phyloP scores from a whole-genome alignment of 192 early-diverging fungal genomes.

The Coemansia brasiliensis region DNA sequence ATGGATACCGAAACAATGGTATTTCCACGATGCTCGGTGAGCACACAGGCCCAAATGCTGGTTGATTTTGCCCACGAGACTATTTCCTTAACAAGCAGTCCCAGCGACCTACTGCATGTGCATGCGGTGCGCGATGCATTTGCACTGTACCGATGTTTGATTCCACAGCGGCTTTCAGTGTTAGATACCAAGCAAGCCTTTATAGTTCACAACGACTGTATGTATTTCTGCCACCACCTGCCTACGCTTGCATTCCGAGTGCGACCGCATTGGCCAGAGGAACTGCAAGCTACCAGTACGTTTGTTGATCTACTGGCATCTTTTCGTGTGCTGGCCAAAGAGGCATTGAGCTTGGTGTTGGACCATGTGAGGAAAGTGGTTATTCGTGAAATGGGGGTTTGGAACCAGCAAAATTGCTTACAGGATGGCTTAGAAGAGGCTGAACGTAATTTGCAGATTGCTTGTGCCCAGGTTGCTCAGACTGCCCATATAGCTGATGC shows the following conservation, averaged over 20 bases:
- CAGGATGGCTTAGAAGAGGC: constrained; percentile 9
- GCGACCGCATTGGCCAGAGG: constrained; percentile 28
- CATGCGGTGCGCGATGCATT: constrained; percentile 51
- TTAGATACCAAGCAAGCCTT: constrained; percentile 34
- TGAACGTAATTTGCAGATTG: constrained; percentile 23
- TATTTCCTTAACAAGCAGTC: constrained; percentile 20
- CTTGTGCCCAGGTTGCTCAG: constrained; percentile 23
- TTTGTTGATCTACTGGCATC: constrained; percentile 43
- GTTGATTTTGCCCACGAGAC: constrained; percentile 51
- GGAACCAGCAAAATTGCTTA: constrained; percentile 17
- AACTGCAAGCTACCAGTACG: constrained; percentile 27
- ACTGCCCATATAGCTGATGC: constrained; percentile 11
- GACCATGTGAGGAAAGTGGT: constrained; percentile 14
- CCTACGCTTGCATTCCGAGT: constrained; percentile 29
- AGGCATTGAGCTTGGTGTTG: constrained; percentile 25
- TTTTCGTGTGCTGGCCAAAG: constrained; percentile 31
- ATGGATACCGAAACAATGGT: too few species aligned
- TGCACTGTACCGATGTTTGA: constrained; percentile 36
- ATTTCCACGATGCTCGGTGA: constrained; percentile 41
- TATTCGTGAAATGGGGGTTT: constrained; percentile 19
- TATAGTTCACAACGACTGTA: constrained; percentile 50
- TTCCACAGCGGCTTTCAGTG: constrained; percentile 14
- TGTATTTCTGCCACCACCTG: constrained; percentile 44
- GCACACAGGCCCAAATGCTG: constrained; percentile 43
- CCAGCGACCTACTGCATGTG: constrained; percentile 24